A percentile compares a stretch with the other conserved stretches of the same genome.
Conservation (phyloP, 1,284 basidiomycete species). For the Fomitopsis betulina region DNA sequence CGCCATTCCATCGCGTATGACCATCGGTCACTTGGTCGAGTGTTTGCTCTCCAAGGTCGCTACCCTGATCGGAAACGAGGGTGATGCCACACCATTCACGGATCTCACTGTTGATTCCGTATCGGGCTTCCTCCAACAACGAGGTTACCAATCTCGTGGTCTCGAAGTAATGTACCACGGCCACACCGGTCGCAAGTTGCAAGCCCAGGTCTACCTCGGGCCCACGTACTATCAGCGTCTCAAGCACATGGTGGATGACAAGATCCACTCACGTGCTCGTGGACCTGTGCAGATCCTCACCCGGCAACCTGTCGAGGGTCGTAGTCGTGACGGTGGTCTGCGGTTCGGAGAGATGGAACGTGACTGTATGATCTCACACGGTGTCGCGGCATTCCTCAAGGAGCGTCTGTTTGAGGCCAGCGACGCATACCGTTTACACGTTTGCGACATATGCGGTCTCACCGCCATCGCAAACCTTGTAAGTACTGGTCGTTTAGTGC, state of each 20-base stretch:
- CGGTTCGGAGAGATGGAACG: slow-evolving; percentile 99
- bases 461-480: slow-evolving; percentile 93
- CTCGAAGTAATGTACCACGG: slow-evolving; percentile 99
- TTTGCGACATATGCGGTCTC: slow-evolving; percentile 96
- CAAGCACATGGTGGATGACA: slow-evolving; percentile 99
- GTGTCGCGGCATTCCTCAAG: slow-evolving; percentile 96
- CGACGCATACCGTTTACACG: slow-evolving; percentile 93
- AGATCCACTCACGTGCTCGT: slow-evolving; percentile 96
- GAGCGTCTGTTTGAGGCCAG: slow-evolving; percentile 92
- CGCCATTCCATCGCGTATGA: slow-evolving; percentile 99
- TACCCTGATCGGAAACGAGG: slow-evolving; percentile 93
- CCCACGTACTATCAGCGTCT: slow-evolving; percentile 99
- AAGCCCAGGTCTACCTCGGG: slow-evolving; percentile 97
- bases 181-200: slow-evolving; percentile 94
- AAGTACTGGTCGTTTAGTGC: slow-evolving; percentile 24
- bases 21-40: slow-evolving; percentile 99
- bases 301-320: slow-evolving; percentile 98
- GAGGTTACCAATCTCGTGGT: slow-evolving; percentile 94
- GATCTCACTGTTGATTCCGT: slow-evolving; percentile 97
- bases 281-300: slow-evolving; percentile 98
- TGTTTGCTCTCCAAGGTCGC: slow-evolving; percentile 96
- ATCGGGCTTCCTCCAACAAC: slow-evolving; percentile 74
- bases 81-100: slow-evolving; percentile 98
- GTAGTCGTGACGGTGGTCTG: slow-evolving; percentile 96
- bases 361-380: slow-evolving; percentile 99